These are phyloP conservation scores for Mucor plumbeus DNA, from an alignment of 371 early-diverging fungal genomes.

Conservation along the genomic window DNA sequence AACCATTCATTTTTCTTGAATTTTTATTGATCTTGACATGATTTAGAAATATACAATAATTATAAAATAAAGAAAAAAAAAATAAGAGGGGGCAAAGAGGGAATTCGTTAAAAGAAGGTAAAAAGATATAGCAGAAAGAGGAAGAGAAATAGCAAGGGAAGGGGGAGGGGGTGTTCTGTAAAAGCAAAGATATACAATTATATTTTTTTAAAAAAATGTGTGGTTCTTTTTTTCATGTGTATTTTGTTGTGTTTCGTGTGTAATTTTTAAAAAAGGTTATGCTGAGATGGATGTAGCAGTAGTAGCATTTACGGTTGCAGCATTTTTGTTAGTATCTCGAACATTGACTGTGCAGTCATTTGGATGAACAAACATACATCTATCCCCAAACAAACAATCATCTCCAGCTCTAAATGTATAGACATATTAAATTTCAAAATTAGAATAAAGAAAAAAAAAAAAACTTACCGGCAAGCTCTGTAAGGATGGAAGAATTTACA, in stretches of 20 bases:
- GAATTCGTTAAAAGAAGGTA: background rate
- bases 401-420: constrained; percentile 44
- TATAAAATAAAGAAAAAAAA: constrained; percentile 8
- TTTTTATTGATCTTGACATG: constrained; percentile 6
- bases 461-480: constrained; percentile 53
- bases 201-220: background rate
- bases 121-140: background rate
- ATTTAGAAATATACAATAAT: constrained; percentile 8
- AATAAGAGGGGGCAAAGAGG: background rate
- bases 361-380: constrained; percentile 61
- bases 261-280: background rate
- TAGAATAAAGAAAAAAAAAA: background rate
- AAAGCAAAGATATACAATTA: constrained; percentile 5
- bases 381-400: constrained; percentile 50
- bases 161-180: background rate
- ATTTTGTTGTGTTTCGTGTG: background rate
- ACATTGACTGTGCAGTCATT: constrained; percentile 29
- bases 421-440: background rate
- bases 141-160: background rate
- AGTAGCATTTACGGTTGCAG: background rate
- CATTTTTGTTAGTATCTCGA: background rate
- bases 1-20: background rate
- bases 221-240: no score
- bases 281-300: background rate
- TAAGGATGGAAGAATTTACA: constrained; percentile 63